phyloP scores from a whole-genome alignment of 805 yeast genomes.

The Saturnispora mendoncae region DNA sequence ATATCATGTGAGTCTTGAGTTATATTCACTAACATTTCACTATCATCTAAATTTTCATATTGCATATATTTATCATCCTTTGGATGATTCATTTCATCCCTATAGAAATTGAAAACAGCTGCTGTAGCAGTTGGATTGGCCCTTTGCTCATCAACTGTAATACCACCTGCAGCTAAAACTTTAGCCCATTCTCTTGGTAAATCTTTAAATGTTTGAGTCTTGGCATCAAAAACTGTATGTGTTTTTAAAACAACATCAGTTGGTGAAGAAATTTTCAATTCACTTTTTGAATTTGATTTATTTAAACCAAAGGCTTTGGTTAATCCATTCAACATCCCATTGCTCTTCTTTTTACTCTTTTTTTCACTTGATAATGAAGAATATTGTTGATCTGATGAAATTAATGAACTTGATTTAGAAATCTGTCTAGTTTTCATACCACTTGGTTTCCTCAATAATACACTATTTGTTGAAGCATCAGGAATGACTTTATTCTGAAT shows the following conservation, averaged over 20 bases:
- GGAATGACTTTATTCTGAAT: not conserved
- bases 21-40: conserved; percentile 12
- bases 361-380: conserved; percentile 4
- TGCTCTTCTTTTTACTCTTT: conserved; percentile 37
- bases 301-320: conserved; percentile 32
- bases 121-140: conserved; percentile 86
- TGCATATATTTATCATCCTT: conserved; percentile 26
- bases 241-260: conserved; percentile 84
- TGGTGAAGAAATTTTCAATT: conserved; percentile 73
- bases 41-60: conserved; percentile 15
- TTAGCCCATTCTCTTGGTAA: conserved; percentile 90
- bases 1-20: conserved; percentile 11
- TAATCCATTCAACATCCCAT: conserved; percentile 48
- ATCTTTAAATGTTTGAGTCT: conserved; percentile 83
- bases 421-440: conserved; percentile 14
- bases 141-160: conserved; percentile 78
- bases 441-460: conserved; percentile 2
- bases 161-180: conserved; percentile 74
- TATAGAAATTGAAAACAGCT: conserved; percentile 25
- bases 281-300: conserved; percentile 13
- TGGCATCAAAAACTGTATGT: conserved; percentile 84
- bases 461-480: not conserved
- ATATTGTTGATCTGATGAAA: conserved; percentile 9
- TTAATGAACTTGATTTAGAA: conserved; percentile 10
- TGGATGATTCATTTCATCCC: conserved; percentile 18